A percentile compares a stretch with the other conserved stretches of the same genome.
Conservation (phyloP, 257 asterid genomes). For the Nicotiana tabacum region DNA sequence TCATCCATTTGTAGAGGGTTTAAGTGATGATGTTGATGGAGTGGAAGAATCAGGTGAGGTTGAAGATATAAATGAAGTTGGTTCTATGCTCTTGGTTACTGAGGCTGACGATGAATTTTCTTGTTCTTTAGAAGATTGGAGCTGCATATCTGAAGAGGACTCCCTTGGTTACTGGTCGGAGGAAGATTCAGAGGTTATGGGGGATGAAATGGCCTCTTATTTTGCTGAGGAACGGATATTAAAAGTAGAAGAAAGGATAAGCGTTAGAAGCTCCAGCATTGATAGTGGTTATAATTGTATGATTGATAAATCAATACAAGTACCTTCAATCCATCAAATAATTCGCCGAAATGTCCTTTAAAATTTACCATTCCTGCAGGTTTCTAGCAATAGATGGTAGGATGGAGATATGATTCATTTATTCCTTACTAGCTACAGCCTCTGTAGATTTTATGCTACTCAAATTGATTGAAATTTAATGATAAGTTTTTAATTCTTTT, state of each 20-base stretch:
- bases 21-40: constrained; percentile 25
- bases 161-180: constrained; percentile 42
- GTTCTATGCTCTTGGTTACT: constrained; percentile 39
- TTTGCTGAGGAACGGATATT: constrained; percentile 20
- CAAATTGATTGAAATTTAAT: neutral
- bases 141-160: constrained; percentile 24
- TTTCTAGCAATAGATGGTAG: constrained; percentile 26
- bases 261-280: constrained; percentile 16
- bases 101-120: constrained; percentile 41
- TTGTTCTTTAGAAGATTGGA: constrained; percentile 26
- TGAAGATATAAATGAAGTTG: constrained; percentile 50
- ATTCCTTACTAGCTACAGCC: neutral
- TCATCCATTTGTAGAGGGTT: constrained; percentile 56
- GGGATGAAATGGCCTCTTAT: constrained; percentile 26
- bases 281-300: constrained; percentile 25
- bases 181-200: constrained; percentile 31
- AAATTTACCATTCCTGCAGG: constrained; percentile 52
- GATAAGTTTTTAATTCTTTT: neutral
- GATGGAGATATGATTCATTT: neutral
- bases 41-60: constrained; percentile 31
- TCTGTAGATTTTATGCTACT: neutral
- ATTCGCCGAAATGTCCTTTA: constrained; percentile 31
- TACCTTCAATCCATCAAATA: constrained; percentile 20
- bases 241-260: constrained; percentile 24
- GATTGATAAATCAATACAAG: constrained; percentile 25